These are phyloP conservation scores for Aaosphaeria pasadenensis DNA, from an alignment of 2,329 filamentous ascomycete genomes.

Conservation along the genomic window DNA sequence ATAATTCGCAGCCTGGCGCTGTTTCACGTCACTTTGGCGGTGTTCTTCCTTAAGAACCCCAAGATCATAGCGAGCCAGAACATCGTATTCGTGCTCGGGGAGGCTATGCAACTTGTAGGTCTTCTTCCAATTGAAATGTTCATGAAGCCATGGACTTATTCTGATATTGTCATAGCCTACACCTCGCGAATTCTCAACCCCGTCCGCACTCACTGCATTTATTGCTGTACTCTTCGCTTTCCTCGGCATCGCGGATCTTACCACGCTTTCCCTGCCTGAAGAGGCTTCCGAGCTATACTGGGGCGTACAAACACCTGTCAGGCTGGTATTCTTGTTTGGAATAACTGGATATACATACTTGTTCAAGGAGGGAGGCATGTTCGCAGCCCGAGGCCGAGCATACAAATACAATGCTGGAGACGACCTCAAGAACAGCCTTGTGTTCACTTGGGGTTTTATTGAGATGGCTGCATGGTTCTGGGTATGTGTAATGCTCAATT, in stretches of 20 bases:
- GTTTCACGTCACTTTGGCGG: constrained; percentile 80
- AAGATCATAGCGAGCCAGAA: constrained; percentile 72
- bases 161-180: constrained; percentile 51
- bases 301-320: constrained; percentile 58
- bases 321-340: constrained; percentile 60
- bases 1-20: constrained; percentile 79
- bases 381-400: constrained; percentile 26
- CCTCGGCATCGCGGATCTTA: constrained; percentile 48
- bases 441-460: constrained; percentile 81
- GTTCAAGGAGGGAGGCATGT: constrained; percentile 53
- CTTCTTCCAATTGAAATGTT: neutral
- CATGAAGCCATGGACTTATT: neutral
- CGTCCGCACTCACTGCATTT: constrained; percentile 65
- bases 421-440: constrained; percentile 74
- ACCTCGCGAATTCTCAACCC: constrained; percentile 64
- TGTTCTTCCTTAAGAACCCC: constrained; percentile 77
- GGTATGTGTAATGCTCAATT: constrained; percentile 45
- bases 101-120: constrained; percentile 76
- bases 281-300: constrained; percentile 45
- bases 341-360: constrained; percentile 64
- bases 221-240: constrained; percentile 69
- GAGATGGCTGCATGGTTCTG: constrained; percentile 88
- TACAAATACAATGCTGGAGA: constrained; percentile 46
- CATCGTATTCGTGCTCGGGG: constrained; percentile 76
- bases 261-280: constrained; percentile 44